Base-by-base conservation (phyloP, 2,329 filamentous ascomycete genomes). In the Trichocomaceae sp. region DNA sequence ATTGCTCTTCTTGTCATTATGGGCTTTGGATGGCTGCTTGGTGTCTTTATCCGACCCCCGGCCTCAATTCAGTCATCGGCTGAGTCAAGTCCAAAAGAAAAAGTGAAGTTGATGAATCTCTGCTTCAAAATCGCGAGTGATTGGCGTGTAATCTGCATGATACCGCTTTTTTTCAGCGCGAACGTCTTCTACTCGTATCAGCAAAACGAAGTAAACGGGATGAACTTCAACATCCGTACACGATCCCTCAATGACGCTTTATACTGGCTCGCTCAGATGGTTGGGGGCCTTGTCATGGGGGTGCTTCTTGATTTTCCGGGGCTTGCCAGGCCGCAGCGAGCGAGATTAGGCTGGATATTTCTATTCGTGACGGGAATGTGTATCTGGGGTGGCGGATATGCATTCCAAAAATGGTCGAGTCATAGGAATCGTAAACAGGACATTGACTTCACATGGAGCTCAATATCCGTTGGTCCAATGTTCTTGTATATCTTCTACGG, bases 401-500 rank as follows among this genome's bases (percentile, higher is more conserved):
- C 75, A 17, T 87, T 86, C 71, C 82, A 87, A 72, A 77, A 72
- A 57, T 79, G 78, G 62, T 81, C 83, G 62, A 66, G 79, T 60
- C 52, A 62, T 52, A 67, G 73, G 72, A 72, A 3, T 61, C 68
- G 19, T 17, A 74, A 73, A 57, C 72, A 78, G 53, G 70, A 76
- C 50, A 66, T 79, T 54, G 77, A 80, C 62, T 80, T 75, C 58
- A 76, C 68, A 10, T 62, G 73, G 31, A 77, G 75, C 72, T 77
- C 41, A 5, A 56, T 56, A 23, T 84, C 80, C 50, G 75, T 77
- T 5, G 84, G 83, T 0, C 83, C 84, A 9, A 84, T 87, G 62
- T 81, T 86, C 62, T 72, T 87, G 13, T 87, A 86, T 73, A 83
- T 87, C 65, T 86, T 85, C 69, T 87, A 86, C 64, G 84, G 85